These are phyloP conservation scores for Strobilomyces echinocephalus DNA, from an alignment of 768 basidiomycete species.

Conservation along the genomic window DNA sequence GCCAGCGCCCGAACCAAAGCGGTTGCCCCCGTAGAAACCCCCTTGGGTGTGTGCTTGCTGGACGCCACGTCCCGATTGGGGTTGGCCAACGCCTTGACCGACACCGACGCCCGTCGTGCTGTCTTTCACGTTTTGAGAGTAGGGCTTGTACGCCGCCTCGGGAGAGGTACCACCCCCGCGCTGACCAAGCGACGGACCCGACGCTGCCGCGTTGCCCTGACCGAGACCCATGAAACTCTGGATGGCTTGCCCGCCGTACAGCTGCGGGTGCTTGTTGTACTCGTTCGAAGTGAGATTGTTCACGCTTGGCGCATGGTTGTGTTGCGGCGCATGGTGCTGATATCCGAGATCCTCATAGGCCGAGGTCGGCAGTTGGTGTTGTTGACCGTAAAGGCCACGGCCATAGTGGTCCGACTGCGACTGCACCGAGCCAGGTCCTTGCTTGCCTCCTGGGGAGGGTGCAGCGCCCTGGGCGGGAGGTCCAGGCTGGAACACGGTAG, in stretches of 20 bases:
- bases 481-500: conserved; percentile 67
- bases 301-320: conserved; percentile 49
- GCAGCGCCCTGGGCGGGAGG: conserved; percentile 65
- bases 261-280: conserved; percentile 41
- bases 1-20: conserved; percentile 41
- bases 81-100: conserved; percentile 29
- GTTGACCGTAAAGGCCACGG: conserved; percentile 63
- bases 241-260: conserved; percentile 53
- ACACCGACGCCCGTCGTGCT: conserved; percentile 44
- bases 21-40: conserved; percentile 41
- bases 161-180: conserved; percentile 53
- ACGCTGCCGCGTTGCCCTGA: conserved; percentile 36
- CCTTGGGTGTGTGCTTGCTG: conserved; percentile 42
- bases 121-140: conserved; percentile 57
- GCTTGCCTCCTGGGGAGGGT: conserved; percentile 62
- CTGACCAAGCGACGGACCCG: conserved; percentile 44
- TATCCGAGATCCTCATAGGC: conserved; percentile 50
- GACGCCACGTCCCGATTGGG: conserved; percentile 40
- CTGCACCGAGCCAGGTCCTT: conserved; percentile 52
- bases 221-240: conserved; percentile 71
- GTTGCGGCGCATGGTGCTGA: conserved; percentile 51
- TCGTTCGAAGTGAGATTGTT: conserved; percentile 38
- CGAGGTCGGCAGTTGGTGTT: conserved; percentile 42
- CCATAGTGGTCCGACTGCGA: conserved; percentile 55
- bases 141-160: conserved; percentile 73